A percentile compares a stretch with the other conserved stretches of the same genome.
Conservation (phyloP, 192 early-diverging fungal species). For the Pilaira anomala region DNA sequence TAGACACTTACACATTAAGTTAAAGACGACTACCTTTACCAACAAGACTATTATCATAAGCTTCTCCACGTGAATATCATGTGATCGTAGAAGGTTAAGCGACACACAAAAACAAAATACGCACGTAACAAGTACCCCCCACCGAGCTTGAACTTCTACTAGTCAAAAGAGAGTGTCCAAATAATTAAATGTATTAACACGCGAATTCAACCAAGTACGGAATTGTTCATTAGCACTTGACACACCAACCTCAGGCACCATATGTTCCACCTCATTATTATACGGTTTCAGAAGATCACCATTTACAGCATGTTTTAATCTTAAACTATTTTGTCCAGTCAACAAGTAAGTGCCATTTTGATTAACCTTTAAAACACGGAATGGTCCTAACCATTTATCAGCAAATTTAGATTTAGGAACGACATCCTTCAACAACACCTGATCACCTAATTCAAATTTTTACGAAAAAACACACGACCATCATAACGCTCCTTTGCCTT, state of each 20-base stretch:
- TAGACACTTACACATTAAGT: too few species aligned
- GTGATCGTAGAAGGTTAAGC: too few species aligned
- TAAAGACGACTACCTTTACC: too few species aligned
- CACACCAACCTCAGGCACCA: background rate
- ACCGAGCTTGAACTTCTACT: too few species aligned
- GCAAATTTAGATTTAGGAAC: background rate
- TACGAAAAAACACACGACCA: background rate
- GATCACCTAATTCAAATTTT: background rate
- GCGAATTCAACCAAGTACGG: background rate
- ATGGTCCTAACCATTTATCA: conserved; percentile 5
- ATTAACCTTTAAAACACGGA: background rate
- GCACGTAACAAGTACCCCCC: too few species aligned
- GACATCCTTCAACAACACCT: background rate
- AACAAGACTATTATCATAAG: too few species aligned
- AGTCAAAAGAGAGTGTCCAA: too few species aligned
- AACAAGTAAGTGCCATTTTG: background rate
- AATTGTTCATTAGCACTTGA: background rate
- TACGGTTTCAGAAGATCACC: background rate
- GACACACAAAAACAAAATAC: too few species aligned
- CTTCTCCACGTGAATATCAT: too few species aligned
- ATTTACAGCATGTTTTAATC: conserved; percentile 1
- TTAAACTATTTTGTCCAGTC: background rate
- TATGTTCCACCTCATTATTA: background rate
- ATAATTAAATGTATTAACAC: too few species aligned
- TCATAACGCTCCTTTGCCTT: background rate